Percentiles rank a stretch among this genome's conserved stretches.
These are phyloP conservation scores for Malassezia furfur DNA, from an alignment of 1,284 basidiomycete genomes.

Conservation along the genomic window DNA sequence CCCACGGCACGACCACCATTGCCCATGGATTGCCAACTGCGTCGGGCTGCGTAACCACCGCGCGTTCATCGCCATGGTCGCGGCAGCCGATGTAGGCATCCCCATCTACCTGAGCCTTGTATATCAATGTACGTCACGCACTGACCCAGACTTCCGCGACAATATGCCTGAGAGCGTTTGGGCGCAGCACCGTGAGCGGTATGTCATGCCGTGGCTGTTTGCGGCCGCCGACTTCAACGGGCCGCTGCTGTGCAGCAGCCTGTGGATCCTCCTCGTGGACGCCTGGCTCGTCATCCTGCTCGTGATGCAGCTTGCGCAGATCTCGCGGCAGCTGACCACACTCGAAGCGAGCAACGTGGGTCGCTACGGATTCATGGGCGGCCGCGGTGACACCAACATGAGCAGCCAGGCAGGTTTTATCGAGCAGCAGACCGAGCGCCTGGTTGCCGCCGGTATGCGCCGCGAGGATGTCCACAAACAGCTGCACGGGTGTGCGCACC, in stretches of 20 bases:
- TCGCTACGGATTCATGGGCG: slow-evolving; percentile 92
- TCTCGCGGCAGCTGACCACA: slow-evolving; percentile 87
- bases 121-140: slow-evolving; percentile 50
- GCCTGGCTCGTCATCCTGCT: slow-evolving; percentile 85
- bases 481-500: slow-evolving; percentile 2
- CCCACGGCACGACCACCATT: slow-evolving; percentile 59
- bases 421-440: slow-evolving; percentile 7
- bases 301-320: slow-evolving; percentile 77
- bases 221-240: slow-evolving; percentile 55
- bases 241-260: slow-evolving; percentile 69
- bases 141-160: slow-evolving; percentile 21
- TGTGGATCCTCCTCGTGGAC: slow-evolving; percentile 82
- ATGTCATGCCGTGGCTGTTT: slow-evolving; percentile 64
- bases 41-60: slow-evolving; percentile 89
- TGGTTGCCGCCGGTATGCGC: neutral
- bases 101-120: slow-evolving; percentile 69
- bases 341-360: slow-evolving; percentile 90
- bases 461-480: slow-evolving; percentile 1
- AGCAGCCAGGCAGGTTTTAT: slow-evolving; percentile 12
- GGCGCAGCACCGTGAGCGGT: slow-evolving; percentile 51
- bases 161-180: slow-evolving; percentile 16
- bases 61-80: slow-evolving; percentile 82
- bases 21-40: slow-evolving; percentile 99
- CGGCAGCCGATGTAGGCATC: slow-evolving; percentile 71
- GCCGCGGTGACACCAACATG: slow-evolving; percentile 11